Evolutionary conservation across 1,284 basidiomycete genomes (phyloP).

Genomic region (Moesziomyces parantarcticus): DNA sequence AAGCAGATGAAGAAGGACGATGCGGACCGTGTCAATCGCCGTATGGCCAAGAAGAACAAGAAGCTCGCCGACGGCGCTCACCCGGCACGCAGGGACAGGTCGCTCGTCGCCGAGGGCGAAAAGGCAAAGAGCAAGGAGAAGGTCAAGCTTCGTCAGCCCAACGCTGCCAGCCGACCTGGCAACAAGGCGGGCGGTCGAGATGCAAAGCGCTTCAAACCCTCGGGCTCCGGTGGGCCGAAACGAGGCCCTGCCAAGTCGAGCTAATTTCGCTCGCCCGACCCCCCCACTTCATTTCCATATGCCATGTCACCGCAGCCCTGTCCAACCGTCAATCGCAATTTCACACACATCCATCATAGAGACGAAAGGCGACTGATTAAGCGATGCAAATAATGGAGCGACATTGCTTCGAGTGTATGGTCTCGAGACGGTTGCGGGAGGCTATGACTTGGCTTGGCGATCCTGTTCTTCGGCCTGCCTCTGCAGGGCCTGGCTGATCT

Average conservation of each 20-base stretch:
- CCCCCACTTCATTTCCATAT: constrained; percentile 2
- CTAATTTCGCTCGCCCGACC: constrained; percentile 2
- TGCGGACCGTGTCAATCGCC: constrained; percentile 49
- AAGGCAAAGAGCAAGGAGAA: constrained; percentile 43
- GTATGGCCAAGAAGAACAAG: constrained; percentile 63
- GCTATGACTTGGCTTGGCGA: constrained; percentile 7
- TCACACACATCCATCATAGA: no score
- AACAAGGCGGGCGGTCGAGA: constrained; percentile 3
- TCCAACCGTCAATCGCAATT: no score
- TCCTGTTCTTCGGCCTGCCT: constrained; percentile 12
- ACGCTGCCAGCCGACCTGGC: not conserved
- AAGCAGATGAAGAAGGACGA: constrained; percentile 59
- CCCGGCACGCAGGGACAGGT: constrained; percentile 9
- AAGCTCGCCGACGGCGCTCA: constrained; percentile 31
- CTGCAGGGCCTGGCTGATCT: constrained; percentile 68
- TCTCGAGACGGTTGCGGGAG: not conserved
- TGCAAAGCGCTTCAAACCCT: constrained; percentile 21
- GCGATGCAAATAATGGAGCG: no score
- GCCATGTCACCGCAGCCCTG: no score
- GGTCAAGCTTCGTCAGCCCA: constrained; percentile 38
- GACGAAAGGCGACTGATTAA: no score
- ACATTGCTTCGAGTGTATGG: no score
- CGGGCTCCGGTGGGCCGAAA: constrained; percentile 1
- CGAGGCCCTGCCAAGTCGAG: constrained; percentile 20
- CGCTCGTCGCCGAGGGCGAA: constrained; percentile 28